Evolutionary conservation across 2,329 filamentous ascomycete genomes (phyloP), one percentile per base, ranked within the genome.

Genomic region (Periglandula ipomoeae): DNA sequence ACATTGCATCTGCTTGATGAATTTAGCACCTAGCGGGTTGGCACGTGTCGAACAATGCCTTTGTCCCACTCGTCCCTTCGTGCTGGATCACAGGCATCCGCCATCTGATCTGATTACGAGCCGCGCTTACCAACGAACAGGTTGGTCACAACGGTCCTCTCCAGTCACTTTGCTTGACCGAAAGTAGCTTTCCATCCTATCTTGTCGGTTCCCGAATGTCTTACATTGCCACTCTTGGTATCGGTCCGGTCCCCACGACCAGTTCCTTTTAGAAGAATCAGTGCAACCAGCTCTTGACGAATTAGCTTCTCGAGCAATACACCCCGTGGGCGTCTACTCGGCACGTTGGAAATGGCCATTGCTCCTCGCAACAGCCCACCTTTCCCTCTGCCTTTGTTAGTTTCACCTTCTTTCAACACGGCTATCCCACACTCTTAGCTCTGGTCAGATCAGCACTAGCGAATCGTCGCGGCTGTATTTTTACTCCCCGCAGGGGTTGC

Each of bases 381-480:
- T 23, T 17, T 4, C 22, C 24, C 39, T n/a, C 45, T 24, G 26
- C 26, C 46, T 48, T 48, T 48, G 46, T 48, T 43, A 40, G 38
- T 42, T 48, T 37, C 38, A 26, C 22, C 19, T 32, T 32, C 37
- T 40, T 41, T 32, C 10, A 15, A 45, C 8, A 44, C 27, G 26
- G n/a, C 32, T 32, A 17, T 19, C 26, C 32, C 41, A 26, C 41
- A 4, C 15, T 8, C 43, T n/a, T 17, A 9, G 5, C 26, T 32
- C 24, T 26, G 22, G 22, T 9, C 22, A 39, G 5, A n/a, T 17
- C 13, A 3, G 26, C 13, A 26, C 23, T 17, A 22, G 44, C 35
- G 23, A 32, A 23, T 30, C 34, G 23, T 23, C 35, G 44, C 17
- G 22, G 9, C 24, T 11, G 34, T 34, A 41, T 47, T 17, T 34